phyloP scores from a whole-genome alignment of 805 yeast genomes.

The Nakazawaea anatomiae region DNA sequence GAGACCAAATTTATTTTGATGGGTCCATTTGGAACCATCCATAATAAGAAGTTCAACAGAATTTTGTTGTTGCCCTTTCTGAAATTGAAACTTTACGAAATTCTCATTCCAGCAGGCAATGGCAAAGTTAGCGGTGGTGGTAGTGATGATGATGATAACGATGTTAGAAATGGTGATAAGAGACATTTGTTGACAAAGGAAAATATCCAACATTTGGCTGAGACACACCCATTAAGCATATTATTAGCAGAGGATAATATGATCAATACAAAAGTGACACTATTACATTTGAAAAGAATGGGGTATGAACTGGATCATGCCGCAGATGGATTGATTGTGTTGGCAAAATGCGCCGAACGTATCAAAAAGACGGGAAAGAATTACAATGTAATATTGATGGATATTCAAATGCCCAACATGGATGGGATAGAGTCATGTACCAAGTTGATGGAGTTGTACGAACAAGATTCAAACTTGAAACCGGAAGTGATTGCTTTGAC shows the following conservation, averaged over 20 bases:
- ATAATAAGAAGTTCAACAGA: conserved; percentile 4
- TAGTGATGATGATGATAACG: no score
- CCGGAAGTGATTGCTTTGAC: conserved; percentile 43
- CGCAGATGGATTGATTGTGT: conserved; percentile 41
- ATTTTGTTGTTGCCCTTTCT: conserved; percentile 17
- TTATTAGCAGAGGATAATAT: conserved; percentile 52
- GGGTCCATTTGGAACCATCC: conserved; percentile 13
- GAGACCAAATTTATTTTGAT: conserved; percentile 9
- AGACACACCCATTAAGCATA: conserved; percentile 37
- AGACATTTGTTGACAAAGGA: conserved; percentile 24
- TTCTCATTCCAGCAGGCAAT: background rate
- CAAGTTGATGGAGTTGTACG: conserved; percentile 29
- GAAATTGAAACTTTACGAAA: conserved; percentile 12
- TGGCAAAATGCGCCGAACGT: conserved; percentile 26
- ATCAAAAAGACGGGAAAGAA: conserved; percentile 22
- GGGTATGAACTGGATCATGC: conserved; percentile 50
- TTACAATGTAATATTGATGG: conserved; percentile 52
- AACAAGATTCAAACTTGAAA: conserved; percentile 16
- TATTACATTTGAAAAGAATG: conserved; percentile 40
- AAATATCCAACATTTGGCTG: conserved; percentile 26
- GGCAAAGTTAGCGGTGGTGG: no score
- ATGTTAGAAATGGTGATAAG: conserved; percentile 7
- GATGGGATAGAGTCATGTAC: conserved; percentile 51
- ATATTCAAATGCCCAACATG: conserved; percentile 47
- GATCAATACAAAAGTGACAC: conserved; percentile 43